Base-by-base conservation (phyloP, 1,139 yeast genomes). In the Hyphopichia burtonii region DNA sequence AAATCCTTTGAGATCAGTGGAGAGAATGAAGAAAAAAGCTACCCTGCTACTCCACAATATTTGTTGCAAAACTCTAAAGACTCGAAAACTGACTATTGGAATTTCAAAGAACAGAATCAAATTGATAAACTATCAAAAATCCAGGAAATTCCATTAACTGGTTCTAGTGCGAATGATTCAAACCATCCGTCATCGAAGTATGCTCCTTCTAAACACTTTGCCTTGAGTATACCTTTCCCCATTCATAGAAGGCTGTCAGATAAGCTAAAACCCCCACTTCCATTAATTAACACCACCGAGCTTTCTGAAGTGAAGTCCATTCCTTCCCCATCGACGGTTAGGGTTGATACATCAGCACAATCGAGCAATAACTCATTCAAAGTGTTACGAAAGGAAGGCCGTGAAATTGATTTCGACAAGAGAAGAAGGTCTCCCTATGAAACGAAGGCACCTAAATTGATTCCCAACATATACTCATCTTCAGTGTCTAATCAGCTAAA, bases 391-490 rank as follows among this genome's bases (percentile, higher is more conserved):
- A 80, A 82, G n/a, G 80, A 77, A 34, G 76, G 76, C 14, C 67
- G 78, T 23, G 94, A 86, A 55, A 86, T 88, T 44, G 90, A 89
- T 62, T 87, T 88, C 58, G 94, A 88, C 54, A 83, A 87, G 53
- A 71, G 91, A 42, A 67, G 96, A 36, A 81, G 82, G 40, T 83
- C 95, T 0, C 95, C 96, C 1, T 85, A 78, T 53, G 82, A 75
- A 36, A 49, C 62, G 3, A 71, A 69, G 41, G 65, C 74, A 1
- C 76, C 78, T 0, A 70, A 70, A 42, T 51, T 66, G 37, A 71
- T 71, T 28, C 71, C 75, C 7, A 72, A 69, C 44, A 72, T 71
- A 15, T 70, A 69, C 44, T 66, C 75, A 0, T 70, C 75, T 0
- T 71, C 76, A 1, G 68, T 71, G 3, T 58, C 62, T 0, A 68